These are phyloP conservation scores for Metschnikowia arizonensis DNA, from an alignment of 805 yeast genomes.

Conservation along the genomic window DNA sequence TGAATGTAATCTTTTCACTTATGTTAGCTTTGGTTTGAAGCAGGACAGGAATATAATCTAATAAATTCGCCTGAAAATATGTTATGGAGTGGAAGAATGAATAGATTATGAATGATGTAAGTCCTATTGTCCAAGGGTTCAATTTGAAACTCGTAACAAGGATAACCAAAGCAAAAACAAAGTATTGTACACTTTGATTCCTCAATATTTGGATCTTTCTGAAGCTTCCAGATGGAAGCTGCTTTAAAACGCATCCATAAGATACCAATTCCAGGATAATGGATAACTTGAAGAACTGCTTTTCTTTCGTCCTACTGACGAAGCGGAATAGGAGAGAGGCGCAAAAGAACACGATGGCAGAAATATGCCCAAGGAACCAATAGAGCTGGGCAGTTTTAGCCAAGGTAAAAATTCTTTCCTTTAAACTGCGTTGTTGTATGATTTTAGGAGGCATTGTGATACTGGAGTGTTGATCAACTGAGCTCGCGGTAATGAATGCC, in stretches of 20 bases:
- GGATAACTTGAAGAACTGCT: slow-evolving; percentile 29
- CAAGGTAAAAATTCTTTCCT: slow-evolving; percentile 5
- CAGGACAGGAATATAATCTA: slow-evolving; percentile 31
- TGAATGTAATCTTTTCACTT: slow-evolving; percentile 27
- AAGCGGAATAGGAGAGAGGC: slow-evolving; percentile 40
- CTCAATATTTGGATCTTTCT: slow-evolving; percentile 21
- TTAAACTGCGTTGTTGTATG: neutral
- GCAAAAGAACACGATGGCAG: slow-evolving; percentile 42
- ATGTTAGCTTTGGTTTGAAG: slow-evolving; percentile 27
- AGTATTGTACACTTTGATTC: slow-evolving; percentile 43
- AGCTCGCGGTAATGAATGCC: neutral
- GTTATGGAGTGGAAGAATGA: slow-evolving; percentile 36
- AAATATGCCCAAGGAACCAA: slow-evolving; percentile 64
- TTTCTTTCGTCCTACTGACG: slow-evolving; percentile 29
- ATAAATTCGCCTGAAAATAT: slow-evolving; percentile 36
- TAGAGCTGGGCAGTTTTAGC: slow-evolving; percentile 45
- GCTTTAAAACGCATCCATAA: slow-evolving; percentile 59
- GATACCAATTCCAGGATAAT: slow-evolving; percentile 54
- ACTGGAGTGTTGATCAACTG: neutral
- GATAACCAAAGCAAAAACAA: slow-evolving; percentile 29
- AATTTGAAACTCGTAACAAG: slow-evolving; percentile 27
- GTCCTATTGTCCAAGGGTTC: slow-evolving; percentile 37
- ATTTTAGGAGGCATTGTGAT: slow-evolving; percentile 2
- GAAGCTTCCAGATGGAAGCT: slow-evolving; percentile 31
- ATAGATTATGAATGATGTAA: slow-evolving; percentile 34